Evolutionary conservation across 2,329 filamentous ascomycete genomes (phyloP).

Genomic region (Colletotrichum camelliae): DNA sequence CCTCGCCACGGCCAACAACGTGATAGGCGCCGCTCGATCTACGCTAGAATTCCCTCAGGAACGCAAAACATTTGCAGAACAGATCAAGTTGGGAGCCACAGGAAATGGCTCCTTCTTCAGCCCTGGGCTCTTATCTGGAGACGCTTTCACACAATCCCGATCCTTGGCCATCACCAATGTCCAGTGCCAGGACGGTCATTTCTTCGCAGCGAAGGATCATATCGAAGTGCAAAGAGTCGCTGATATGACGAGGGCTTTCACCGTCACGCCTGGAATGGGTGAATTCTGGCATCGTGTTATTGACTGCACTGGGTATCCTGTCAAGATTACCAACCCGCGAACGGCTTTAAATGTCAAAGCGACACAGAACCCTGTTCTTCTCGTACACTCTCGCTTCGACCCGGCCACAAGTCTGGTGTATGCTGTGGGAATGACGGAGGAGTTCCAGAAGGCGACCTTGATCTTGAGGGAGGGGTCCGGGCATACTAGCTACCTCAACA

Average conservation of each 20-base stretch:
- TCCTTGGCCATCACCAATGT: not conserved
- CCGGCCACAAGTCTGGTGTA: constrained; percentile 11
- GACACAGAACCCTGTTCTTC: not conserved
- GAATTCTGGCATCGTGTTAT: constrained; percentile 12
- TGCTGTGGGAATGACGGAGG: constrained; percentile 4
- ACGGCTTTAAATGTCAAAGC: not conserved
- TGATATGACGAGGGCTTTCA: constrained; percentile 4
- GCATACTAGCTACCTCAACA: constrained; percentile 6
- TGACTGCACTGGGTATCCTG: constrained; percentile 17
- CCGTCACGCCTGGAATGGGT: constrained; percentile 1
- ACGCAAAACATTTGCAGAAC: not conserved
- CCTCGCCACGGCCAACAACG: not conserved
- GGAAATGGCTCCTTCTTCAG: constrained; percentile 5
- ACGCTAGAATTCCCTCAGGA: not conserved
- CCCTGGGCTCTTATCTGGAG: not conserved
- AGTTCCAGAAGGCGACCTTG: not conserved
- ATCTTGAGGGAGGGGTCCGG: constrained; percentile 10
- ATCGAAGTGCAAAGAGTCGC: constrained; percentile 1
- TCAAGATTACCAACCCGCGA: constrained; percentile 9
- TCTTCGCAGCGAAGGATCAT: constrained; percentile 8
- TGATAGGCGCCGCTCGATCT: constrained; percentile 3
- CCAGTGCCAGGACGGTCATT: constrained; percentile 13
- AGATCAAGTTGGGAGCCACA: not conserved
- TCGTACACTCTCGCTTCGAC: constrained; percentile 11
- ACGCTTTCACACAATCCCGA: not conserved